A percentile compares a stretch with the other conserved stretches of the same genome.
phyloP scores from a whole-genome alignment of 345 rosid genomes.

The Draba incana region DNA sequence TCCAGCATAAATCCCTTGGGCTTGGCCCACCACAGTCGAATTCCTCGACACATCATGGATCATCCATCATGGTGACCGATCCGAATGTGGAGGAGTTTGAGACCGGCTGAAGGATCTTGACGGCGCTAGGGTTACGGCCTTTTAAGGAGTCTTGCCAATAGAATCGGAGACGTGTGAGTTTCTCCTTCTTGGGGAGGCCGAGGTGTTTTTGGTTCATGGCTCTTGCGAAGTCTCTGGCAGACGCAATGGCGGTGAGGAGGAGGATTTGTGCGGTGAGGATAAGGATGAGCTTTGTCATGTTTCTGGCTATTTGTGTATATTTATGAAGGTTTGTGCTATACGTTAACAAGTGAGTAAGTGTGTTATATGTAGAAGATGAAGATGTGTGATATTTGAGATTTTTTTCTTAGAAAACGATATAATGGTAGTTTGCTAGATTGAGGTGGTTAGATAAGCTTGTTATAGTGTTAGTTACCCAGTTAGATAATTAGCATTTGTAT shows the following conservation, averaged over 20 bases:
- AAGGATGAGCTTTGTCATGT: slow-evolving; percentile 9
- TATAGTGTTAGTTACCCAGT: neutral
- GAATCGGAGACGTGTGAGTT: slow-evolving; percentile 42
- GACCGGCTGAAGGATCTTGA: slow-evolving; percentile 28
- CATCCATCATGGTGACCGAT: slow-evolving; percentile 39
- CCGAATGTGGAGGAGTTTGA: slow-evolving; percentile 37
- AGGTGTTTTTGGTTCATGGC: slow-evolving; percentile 18
- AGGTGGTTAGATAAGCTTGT: neutral
- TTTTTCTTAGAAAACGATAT: neutral
- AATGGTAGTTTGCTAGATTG: neutral
- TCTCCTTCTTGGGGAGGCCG: slow-evolving; percentile 39
- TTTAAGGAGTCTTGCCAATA: slow-evolving; percentile 51
- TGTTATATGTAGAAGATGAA: neutral
- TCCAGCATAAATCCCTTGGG: too few relatives aligned
- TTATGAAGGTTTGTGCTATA: neutral
- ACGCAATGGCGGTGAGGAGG: slow-evolving; percentile 1
- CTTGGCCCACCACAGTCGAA: too few relatives aligned
- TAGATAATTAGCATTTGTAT: slow-evolving; percentile 5
- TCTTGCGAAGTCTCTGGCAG: slow-evolving; percentile 18
- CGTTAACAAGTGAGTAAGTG: neutral
- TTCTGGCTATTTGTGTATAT: neutral
- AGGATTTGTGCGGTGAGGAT: slow-evolving; percentile 14
- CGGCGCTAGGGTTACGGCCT: slow-evolving; percentile 37
- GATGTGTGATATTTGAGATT: neutral
- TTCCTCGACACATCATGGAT: slow-evolving; percentile 21